Conservation (phyloP, 2,329 filamentous ascomycete species). For the Fusarium coffeatum region DNA sequence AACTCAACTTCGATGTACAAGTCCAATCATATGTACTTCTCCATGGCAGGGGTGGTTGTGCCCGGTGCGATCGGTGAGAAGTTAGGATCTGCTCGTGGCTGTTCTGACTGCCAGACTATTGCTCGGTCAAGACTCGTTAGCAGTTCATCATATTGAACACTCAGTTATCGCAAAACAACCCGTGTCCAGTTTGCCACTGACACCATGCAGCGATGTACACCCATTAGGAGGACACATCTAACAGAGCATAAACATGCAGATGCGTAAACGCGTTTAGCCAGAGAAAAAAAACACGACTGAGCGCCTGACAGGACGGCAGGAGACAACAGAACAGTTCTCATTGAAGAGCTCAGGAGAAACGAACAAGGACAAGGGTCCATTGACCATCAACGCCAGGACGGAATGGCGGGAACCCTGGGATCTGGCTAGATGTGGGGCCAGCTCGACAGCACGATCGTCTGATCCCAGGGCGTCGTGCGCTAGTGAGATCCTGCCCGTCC, state of each 20-base stretch:
- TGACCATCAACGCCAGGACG: constrained; percentile 32
- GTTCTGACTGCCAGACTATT: constrained; percentile 28
- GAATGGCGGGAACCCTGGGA: constrained; percentile 47
- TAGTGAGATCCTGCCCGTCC: constrained; percentile 49
- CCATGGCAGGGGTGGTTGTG: constrained; percentile 36
- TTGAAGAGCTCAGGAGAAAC: constrained; percentile 34
- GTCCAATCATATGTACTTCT: constrained; percentile 10
- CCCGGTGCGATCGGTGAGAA: constrained; percentile 44
- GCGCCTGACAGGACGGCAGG: constrained; percentile 19
- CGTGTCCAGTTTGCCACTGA: constrained; percentile 35
- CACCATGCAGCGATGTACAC: constrained; percentile 6
- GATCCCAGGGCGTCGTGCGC: constrained; percentile 44
- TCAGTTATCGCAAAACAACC: constrained; percentile 32
- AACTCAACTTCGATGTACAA: constrained; percentile 10
- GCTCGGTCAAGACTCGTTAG: constrained; percentile 36
- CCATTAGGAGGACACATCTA: neutral
- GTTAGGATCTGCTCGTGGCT: constrained; percentile 33
- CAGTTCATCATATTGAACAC: constrained; percentile 28
- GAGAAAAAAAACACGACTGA: constrained; percentile 27
- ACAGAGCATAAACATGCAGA: constrained; percentile 4
- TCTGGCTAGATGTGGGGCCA: constrained; percentile 46
- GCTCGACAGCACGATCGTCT: constrained; percentile 47
- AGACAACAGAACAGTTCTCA: constrained; percentile 3
- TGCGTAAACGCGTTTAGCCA: constrained; percentile 29
- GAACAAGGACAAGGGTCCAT: constrained; percentile 36